phyloP scores from a whole-genome alignment of 148 eudicot genomes.

The Polygonum maritimum region DNA sequence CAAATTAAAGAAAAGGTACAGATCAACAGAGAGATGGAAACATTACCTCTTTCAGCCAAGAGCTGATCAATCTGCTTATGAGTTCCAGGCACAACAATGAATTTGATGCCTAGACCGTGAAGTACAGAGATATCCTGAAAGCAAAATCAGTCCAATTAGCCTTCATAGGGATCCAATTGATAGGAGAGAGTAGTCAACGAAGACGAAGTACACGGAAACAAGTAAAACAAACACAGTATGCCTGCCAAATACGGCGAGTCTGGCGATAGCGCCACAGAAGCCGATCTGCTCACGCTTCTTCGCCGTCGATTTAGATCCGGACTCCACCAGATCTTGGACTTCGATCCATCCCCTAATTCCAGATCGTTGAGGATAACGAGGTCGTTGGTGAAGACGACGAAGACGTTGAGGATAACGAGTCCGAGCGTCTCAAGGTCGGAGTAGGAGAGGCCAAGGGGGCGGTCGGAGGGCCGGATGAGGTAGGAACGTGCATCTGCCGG shows the following conservation, averaged over 20 bases:
- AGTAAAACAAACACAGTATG: conserved; percentile 17
- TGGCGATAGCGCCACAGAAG: no score
- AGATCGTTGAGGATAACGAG: no score
- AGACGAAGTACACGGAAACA: not conserved
- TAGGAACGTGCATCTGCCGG: no score
- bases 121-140: conserved; percentile 84
- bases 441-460: no score
- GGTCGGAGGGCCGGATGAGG: no score
- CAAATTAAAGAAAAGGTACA: not conserved
- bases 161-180: not conserved
- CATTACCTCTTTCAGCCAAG: conserved; percentile 68
- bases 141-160: not conserved
- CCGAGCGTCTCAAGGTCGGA: no score
- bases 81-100: conserved; percentile 89
- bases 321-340: no score
- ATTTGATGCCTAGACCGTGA: conserved; percentile 85
- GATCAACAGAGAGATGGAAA: not conserved
- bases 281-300: no score
- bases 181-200: not conserved
- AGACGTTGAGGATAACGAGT: no score
- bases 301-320: no score
- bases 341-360: no score
- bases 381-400: no score
- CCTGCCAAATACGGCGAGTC: conserved; percentile 65
- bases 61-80: conserved; percentile 91